These are phyloP conservation scores for Globisporangium sylvaticum DNA, from an alignment of 352 stramenopile genomes.

Conservation along the genomic window DNA sequence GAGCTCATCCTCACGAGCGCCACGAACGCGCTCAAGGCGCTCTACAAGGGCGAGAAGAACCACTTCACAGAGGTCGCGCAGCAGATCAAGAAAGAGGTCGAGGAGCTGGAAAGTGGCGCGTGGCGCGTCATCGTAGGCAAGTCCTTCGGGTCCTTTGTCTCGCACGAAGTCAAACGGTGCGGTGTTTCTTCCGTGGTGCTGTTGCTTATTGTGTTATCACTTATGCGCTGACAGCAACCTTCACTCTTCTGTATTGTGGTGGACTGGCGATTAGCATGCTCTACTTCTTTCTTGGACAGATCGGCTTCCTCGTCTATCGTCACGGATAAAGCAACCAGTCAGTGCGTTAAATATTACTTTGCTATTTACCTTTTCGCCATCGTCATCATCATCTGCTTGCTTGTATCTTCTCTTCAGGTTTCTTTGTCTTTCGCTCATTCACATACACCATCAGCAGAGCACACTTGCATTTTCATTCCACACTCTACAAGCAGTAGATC, in stretches of 20 bases:
- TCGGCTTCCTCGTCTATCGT: slow-evolving; percentile 75
- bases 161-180: slow-evolving; percentile 82
- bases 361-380: slow-evolving; percentile 12
- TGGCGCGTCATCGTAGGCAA: slow-evolving; percentile 87
- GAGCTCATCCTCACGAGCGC: slow-evolving; percentile 66
- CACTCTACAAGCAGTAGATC: neutral
- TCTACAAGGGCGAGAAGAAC: slow-evolving; percentile 85
- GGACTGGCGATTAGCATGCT: slow-evolving; percentile 39
- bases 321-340: slow-evolving; percentile 38
- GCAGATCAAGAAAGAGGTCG: slow-evolving; percentile 76
- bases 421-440: neutral
- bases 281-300: slow-evolving; percentile 80
- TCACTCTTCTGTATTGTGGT: neutral
- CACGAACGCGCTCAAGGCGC: slow-evolving; percentile 73
- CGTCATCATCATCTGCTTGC: neutral
- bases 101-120: slow-evolving; percentile 57
- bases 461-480: neutral
- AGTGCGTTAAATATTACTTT: slow-evolving; percentile 33
- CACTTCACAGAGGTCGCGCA: slow-evolving; percentile 80
- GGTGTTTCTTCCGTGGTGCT: neutral
- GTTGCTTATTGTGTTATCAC: neutral
- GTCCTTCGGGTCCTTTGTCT: slow-evolving; percentile 83
- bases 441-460: neutral
- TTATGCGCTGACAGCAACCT: neutral
- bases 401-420: neutral